Base-by-base conservation (phyloP, 2,329 filamentous ascomycete species). In the Sarocladium kiliense region DNA sequence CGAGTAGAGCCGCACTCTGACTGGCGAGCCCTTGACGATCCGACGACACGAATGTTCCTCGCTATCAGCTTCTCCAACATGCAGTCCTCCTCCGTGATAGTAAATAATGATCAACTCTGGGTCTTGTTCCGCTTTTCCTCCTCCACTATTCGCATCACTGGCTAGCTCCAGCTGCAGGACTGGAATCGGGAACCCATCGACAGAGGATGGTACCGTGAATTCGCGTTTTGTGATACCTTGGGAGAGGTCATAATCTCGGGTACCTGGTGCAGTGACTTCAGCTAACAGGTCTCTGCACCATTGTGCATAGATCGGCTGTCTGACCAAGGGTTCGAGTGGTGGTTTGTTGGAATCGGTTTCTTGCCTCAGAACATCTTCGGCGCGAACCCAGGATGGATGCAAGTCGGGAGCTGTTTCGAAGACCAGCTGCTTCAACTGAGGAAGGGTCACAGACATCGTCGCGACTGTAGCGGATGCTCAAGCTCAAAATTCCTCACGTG, bases 51-150 rank as follows among this genome's bases (percentile, higher is more conserved):
- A 72, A 1, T 78, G 63, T 47, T 80, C 76, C 60, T 80, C 77
- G 57, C 72, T 77, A 58, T 78, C 74, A 2, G 74, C 72, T 54
- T 77, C 74, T 11, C 77, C 77, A 30, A 79, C 73, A 26, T 64
- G 64, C 2, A 80, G 64, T 0, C 74, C 76, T 14, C 77, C 77
- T 10, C 77, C 77, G 58, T 79, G 77, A 59, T 74, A 75, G 62
- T 78, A 79, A 18, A 79, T 59, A 11, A 76, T 62, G 6, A 72
- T 58, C 3, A 64, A 57, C 5, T 66, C 61, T 0, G 63, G 58
- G 1, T 56, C 49, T 4, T 55, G 19, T 1, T 23, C 30, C 11
- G 57, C 53, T 26, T 58, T 60, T 2, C 57, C 45, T 7, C 47
- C 55, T 5, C 19, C 45, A 2, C 55, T 21, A 1, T 19, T 26